Conservation (phyloP, 768 basidiomycete species). For the Calocera cornea region DNA sequence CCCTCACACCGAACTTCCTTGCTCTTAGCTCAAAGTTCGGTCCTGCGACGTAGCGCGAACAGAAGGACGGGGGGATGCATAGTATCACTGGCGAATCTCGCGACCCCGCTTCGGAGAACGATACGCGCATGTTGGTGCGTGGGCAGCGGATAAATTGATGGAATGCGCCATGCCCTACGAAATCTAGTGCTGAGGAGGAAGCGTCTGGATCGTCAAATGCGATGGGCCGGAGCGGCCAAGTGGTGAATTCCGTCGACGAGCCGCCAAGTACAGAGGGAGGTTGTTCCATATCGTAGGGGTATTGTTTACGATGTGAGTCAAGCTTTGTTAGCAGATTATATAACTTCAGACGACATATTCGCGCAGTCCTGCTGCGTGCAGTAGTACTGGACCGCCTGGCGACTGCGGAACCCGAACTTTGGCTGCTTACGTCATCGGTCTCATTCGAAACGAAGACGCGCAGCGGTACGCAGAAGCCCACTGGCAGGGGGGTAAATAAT, state of each 20-base stretch:
- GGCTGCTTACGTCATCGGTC: no score
- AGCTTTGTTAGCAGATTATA: no score
- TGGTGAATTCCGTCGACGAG: neutral
- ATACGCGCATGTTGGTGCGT: neutral
- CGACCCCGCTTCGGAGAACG: neutral
- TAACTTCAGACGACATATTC: no score
- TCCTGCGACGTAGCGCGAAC: neutral
- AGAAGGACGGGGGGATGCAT: neutral
- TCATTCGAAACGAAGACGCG: no score
- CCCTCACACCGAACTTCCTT: neutral
- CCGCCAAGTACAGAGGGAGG: neutral
- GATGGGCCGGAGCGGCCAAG: neutral
- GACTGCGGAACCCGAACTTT: no score
- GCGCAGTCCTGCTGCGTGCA: no score
- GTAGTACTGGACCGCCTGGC: no score
- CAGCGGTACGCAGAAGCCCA: no score
- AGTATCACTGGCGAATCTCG: neutral
- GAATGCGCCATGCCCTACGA: neutral
- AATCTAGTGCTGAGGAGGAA: neutral
- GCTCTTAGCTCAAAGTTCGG: neutral
- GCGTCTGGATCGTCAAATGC: neutral
- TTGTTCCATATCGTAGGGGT: neutral
- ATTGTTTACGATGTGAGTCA: no score
- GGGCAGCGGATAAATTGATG: constrained; percentile 1
- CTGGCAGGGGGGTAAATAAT: no score